Base-by-base conservation (phyloP, 768 basidiomycete genomes). In the Agaricus sinodeliciosus region DNA sequence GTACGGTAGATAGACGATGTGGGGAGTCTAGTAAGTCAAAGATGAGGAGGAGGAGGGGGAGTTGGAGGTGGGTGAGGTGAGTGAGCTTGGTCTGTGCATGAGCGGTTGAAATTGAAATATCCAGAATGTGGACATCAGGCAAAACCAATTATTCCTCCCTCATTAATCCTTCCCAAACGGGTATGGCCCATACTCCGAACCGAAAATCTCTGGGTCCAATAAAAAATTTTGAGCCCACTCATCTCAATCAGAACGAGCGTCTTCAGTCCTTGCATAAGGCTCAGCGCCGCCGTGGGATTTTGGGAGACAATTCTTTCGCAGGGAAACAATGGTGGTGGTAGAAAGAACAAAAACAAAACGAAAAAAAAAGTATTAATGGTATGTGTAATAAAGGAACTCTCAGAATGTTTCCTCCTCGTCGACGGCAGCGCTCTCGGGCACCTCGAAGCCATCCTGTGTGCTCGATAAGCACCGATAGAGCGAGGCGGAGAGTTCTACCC, bases 401-500 rank as follows among this genome's bases (percentile, higher is more conserved):
- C 46, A 86, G 66, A 85, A 86, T 40, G 87, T 90, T 71, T 91
- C 88, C 69, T 92, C 90, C 67, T 93, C 90, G 49, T 90, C 89
- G 19, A 75, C 76, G 0, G 69, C 58, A 28, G 62, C 74, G 28
- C 61, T 67, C 7, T 91, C 90, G 2, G 93, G 92, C 11, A 94
- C 90, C 63, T 94, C 94, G 60, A 94, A 94, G 49, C 93, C 94
- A 11, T 94, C 93, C 93, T 95, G 68, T 25, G 39, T 42, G 25
- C 43, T 19, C 28, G 9, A 43, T 53, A 43, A 43, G 47, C 4
- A 55, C 41, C 41, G 26, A 27, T 27, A n/a, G 27, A 9, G 26
- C 37, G 19, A n/a, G 48, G 4, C 7, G n/a, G 1, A 44, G 43
- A 9, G 36, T 35, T 15, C 18, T 25, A 68, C 80, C 51, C 58